A percentile compares a stretch with the other conserved stretches of the same genome.
Evolutionary conservation across 2,329 filamentous ascomycete species (phyloP).

Genomic region (Hawksworthiomyces lignivorus): DNA sequence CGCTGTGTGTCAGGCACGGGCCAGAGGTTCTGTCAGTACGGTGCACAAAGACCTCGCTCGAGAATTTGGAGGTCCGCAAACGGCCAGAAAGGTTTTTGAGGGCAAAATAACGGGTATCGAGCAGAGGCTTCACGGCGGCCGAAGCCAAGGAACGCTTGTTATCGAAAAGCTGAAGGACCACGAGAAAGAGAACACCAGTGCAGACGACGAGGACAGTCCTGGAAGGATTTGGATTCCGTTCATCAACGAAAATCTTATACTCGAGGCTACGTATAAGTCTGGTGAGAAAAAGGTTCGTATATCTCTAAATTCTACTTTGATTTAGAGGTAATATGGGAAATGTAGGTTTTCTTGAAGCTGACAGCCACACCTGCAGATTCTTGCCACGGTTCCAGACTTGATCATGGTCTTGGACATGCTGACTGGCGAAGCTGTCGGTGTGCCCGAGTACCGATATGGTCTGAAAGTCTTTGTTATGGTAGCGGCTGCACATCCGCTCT

Average conservation of each 20-base stretch:
- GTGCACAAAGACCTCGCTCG: constrained; percentile 40
- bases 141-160: constrained; percentile 35
- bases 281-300: constrained; percentile 13
- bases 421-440: constrained; percentile 41
- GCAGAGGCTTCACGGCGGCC: constrained; percentile 38
- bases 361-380: no score
- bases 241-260: constrained; percentile 22
- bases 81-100: constrained; percentile 40
- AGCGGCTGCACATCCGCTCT: constrained; percentile 45
- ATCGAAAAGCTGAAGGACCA: constrained; percentile 18
- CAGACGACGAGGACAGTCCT: constrained; percentile 4
- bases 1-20: constrained; percentile 42
- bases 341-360: no score
- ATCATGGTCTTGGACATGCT: constrained; percentile 40
- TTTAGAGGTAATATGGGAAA: no score
- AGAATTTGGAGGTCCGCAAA: constrained; percentile 37
- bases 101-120: constrained; percentile 48
- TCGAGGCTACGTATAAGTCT: constrained; percentile 18
- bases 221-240: constrained; percentile 19
- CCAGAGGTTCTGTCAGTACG: constrained; percentile 33
- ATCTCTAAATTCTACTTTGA: no score
- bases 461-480: constrained; percentile 44
- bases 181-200: constrained; percentile 13
- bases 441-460: constrained; percentile 48
- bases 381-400: constrained; percentile 42